Conservation (phyloP, 139 green algal species). For the Spirogloea muscicola region DNA sequence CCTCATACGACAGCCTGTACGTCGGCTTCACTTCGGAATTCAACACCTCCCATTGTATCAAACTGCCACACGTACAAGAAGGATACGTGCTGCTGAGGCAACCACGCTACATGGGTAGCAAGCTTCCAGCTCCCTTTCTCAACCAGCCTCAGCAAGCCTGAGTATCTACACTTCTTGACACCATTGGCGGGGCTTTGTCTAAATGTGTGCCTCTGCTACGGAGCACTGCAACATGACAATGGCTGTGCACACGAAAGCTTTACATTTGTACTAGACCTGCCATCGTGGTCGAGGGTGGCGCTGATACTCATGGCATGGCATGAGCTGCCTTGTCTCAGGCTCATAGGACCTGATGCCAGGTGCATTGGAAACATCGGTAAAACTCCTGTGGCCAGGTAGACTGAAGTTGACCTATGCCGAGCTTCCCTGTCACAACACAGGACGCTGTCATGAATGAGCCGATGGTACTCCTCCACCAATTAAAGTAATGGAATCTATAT, state of each 20-base stretch:
- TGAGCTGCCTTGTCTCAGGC: constrained; percentile 49
- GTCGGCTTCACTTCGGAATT: constrained; percentile 55
- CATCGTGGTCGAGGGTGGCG: constrained; percentile 57
- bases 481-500: not conserved
- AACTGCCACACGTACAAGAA: constrained; percentile 14
- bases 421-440: constrained; percentile 54
- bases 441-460: not conserved
- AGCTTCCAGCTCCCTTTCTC: too few relatives aligned
- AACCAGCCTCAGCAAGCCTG: too few relatives aligned
- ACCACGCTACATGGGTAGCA: not conserved
- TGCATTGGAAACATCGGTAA: constrained; percentile 78
- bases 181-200: not conserved
- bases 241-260: not conserved
- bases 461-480: not conserved
- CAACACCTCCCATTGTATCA: constrained; percentile 50
- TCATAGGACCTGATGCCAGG: constrained; percentile 76
- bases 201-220: not conserved
- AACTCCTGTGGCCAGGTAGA: constrained; percentile 77
- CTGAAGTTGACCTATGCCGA: constrained; percentile 50
- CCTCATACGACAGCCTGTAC: constrained; percentile 72
- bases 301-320: constrained; percentile 60
- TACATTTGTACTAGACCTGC: constrained; percentile 25
- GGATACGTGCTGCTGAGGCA: not conserved
- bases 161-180: not conserved
- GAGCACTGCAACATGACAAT: not conserved